Conservation (phyloP, 306 rosid species). For the Psophocarpus tetragonolobus region DNA sequence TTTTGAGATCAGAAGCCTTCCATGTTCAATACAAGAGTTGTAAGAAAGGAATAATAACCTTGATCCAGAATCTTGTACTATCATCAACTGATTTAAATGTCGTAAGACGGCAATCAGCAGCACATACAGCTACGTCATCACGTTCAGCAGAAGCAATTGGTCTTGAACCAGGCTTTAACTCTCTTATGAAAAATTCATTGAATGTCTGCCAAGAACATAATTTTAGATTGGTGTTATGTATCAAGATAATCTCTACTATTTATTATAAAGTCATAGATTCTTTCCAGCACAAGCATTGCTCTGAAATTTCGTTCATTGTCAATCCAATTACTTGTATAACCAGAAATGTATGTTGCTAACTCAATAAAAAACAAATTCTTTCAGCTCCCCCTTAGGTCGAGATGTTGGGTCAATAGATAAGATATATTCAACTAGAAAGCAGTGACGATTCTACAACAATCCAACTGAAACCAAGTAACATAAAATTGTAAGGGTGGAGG, state of each 20-base stretch:
- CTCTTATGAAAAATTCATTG: conserved; percentile 89
- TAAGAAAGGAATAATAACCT: conserved; percentile 50
- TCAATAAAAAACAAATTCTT: conserved; percentile 17
- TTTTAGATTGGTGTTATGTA: conserved; percentile 11
- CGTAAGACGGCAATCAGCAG: conserved; percentile 89
- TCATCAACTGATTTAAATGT: conserved; percentile 82
- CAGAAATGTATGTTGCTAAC: conserved; percentile 18
- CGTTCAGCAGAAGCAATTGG: conserved; percentile 64
- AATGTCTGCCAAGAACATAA: conserved; percentile 68
- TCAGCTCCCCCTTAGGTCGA: conserved; percentile 9
- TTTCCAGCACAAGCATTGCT: conserved; percentile 20
- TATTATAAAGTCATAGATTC: conserved; percentile 13
- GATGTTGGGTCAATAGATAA: not conserved
- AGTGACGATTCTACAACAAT: not conserved
- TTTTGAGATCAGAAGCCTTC: conserved; percentile 16
- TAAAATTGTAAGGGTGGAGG: not conserved
- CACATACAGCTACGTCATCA: conserved; percentile 81
- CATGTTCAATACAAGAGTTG: not conserved
- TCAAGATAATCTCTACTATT: conserved; percentile 26
- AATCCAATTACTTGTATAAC: conserved; percentile 22
- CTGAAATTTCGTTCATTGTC: not conserved
- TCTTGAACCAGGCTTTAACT: conserved; percentile 82
- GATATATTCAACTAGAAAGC: not conserved
- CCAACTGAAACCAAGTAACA: conserved; percentile 1
- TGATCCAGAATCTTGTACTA: conserved; percentile 88